Percentiles rank a stretch among this genome's conserved stretches.
These are phyloP conservation scores for Cenococcum geophilum DNA, from an alignment of 495 filamentous ascomycete genomes.

Conservation along the genomic window DNA sequence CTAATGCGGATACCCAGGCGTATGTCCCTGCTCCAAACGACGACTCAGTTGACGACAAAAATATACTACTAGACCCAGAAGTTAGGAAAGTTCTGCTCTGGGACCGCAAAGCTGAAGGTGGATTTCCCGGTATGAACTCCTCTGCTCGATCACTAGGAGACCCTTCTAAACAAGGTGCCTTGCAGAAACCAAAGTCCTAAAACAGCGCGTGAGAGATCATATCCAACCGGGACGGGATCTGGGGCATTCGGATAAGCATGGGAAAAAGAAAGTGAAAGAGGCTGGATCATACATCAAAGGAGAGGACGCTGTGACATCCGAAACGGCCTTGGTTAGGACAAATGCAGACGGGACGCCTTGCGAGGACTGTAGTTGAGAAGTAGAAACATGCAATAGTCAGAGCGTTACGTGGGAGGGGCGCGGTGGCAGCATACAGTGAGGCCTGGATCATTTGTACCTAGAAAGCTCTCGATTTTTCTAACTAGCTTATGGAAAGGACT, in stretches of 20 bases:
- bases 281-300: background rate
- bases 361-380: background rate
- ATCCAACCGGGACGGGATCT: constrained; percentile 70
- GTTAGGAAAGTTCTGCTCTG: constrained; percentile 57
- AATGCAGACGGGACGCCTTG: background rate
- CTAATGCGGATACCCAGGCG: constrained; percentile 1
- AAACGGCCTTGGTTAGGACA: background rate
- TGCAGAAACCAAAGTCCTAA: constrained; percentile 79
- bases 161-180: constrained; percentile 8
- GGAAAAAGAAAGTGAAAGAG: constrained; percentile 21
- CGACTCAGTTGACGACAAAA: background rate
- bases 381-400: background rate
- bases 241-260: constrained; percentile 56
- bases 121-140: constrained; percentile 69
- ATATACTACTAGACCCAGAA: constrained; percentile 17
- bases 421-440: background rate
- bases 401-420: background rate
- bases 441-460: too few species aligned
- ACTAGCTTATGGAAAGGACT: too few species aligned
- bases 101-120: constrained; percentile 83
- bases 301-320: background rate
- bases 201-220: constrained; percentile 76
- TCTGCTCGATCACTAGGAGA: background rate
- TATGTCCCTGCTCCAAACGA: background rate
- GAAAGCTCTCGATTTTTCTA: too few species aligned